Evolutionary conservation across 106 monocot species (phyloP).

Genomic region (Hemerocallis citrina): DNA sequence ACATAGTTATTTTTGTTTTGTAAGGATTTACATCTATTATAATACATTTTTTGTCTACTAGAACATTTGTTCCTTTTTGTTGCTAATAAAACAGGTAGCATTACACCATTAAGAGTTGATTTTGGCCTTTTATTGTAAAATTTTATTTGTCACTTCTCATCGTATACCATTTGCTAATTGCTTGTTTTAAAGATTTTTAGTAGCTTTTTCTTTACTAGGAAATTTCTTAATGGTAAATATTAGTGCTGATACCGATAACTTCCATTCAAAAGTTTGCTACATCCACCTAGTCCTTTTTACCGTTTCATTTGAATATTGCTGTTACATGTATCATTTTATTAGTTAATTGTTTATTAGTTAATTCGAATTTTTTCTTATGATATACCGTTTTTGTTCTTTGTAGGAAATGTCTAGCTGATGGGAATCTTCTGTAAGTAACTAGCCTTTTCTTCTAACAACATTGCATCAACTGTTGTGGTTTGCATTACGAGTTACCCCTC

Average conservation of each 20-base stretch:
- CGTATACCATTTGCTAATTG: background rate
- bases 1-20: no score
- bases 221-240: background rate
- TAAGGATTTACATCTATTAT: no score
- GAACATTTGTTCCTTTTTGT: background rate
- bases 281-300: background rate
- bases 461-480: background rate
- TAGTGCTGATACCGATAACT: background rate
- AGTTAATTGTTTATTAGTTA: background rate
- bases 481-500: no score
- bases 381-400: slow-evolving; percentile 20
- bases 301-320: background rate
- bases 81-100: background rate
- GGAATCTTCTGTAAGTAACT: slow-evolving; percentile 76
- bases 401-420: slow-evolving; percentile 75
- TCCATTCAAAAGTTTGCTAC: background rate
- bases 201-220: background rate
- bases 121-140: background rate
- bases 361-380: background rate
- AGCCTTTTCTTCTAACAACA: background rate
- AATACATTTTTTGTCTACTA: background rate
- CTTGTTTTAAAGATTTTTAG: background rate
- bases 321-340: background rate
- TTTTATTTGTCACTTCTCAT: background rate
- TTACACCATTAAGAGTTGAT: background rate